These are phyloP conservation scores for Scortechinia acanthostroma DNA, from an alignment of 2,329 filamentous ascomycete genomes.

Conservation along the genomic window DNA sequence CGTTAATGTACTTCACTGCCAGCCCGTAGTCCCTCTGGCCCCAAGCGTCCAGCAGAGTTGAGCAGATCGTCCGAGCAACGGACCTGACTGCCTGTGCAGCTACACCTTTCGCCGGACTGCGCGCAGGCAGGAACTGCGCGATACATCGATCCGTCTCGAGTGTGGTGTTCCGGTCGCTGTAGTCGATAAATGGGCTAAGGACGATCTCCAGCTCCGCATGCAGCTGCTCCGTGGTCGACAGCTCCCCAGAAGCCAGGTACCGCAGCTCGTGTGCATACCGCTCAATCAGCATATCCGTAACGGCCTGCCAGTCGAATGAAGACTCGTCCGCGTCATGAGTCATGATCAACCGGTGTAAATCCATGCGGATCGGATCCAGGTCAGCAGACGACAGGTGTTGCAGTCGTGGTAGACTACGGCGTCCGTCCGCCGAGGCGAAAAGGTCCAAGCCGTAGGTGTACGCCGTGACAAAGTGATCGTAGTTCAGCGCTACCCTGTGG, in stretches of 20 bases:
- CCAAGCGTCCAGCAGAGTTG: slow-evolving; percentile 1
- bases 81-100: not conserved
- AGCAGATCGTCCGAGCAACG: slow-evolving; percentile 3
- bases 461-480: slow-evolving; percentile 15
- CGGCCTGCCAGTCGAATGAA: slow-evolving; percentile 55
- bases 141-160: slow-evolving; percentile 3
- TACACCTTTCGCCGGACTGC: not conserved
- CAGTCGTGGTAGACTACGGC: slow-evolving; percentile 9
- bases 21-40: not conserved
- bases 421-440: slow-evolving; percentile 11
- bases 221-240: slow-evolving; percentile 11
- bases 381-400: slow-evolving; percentile 15
- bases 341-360: slow-evolving; percentile 33
- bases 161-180: slow-evolving; percentile 3
- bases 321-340: slow-evolving; percentile 12
- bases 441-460: slow-evolving; percentile 15
- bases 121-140: slow-evolving; percentile 3
- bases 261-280: slow-evolving; percentile 50
- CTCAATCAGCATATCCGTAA: slow-evolving; percentile 57
- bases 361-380: slow-evolving; percentile 24
- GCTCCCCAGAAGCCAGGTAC: slow-evolving; percentile 12
- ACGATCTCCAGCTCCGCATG: slow-evolving; percentile 14
- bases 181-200: slow-evolving; percentile 27
- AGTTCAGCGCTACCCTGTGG: slow-evolving; percentile 14
- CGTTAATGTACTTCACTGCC: slow-evolving; percentile 3